A percentile compares a stretch with the other conserved stretches of the same genome.
Evolutionary conservation across 2,329 filamentous ascomycete species (phyloP).

Genomic region (Calycina herbarum): DNA sequence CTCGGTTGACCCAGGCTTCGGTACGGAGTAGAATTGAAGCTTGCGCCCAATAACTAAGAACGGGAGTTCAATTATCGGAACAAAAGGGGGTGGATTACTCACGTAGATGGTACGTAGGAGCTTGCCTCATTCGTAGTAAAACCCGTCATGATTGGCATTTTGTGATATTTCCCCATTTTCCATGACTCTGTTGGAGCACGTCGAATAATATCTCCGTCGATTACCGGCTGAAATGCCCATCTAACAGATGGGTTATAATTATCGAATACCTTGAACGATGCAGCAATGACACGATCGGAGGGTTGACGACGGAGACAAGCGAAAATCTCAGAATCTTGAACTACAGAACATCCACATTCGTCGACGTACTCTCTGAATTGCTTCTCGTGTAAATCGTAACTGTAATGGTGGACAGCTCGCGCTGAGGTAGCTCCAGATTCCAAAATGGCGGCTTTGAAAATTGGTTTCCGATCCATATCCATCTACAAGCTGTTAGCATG

Average conservation of each 20-base stretch:
- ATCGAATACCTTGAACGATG: constrained; percentile 46
- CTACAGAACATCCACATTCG: constrained; percentile 42
- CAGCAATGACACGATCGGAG: constrained; percentile 40
- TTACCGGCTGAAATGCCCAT: constrained; percentile 68
- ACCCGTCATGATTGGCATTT: constrained; percentile 64
- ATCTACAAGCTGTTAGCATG: background rate
- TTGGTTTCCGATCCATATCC: constrained; percentile 26
- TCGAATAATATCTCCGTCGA: constrained; percentile 60
- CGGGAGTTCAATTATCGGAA: no score
- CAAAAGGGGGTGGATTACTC: no score
- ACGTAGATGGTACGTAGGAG: constrained; percentile 58
- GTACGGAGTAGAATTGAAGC: no score
- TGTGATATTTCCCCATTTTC: constrained; percentile 51
- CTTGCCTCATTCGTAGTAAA: constrained; percentile 68
- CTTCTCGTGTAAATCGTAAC: constrained; percentile 56
- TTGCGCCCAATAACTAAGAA: constrained; percentile 32
- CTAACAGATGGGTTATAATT: constrained; percentile 44
- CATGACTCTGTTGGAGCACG: constrained; percentile 57
- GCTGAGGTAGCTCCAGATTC: constrained; percentile 56
- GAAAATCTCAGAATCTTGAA: constrained; percentile 49
- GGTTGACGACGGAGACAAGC: constrained; percentile 48
- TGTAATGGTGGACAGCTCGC: constrained; percentile 51
- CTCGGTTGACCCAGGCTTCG: no score
- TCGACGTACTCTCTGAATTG: constrained; percentile 55
- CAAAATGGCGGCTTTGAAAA: constrained; percentile 54